Base-by-base conservation (phyloP, 306 rosid species). In the Rosa chinensis region DNA sequence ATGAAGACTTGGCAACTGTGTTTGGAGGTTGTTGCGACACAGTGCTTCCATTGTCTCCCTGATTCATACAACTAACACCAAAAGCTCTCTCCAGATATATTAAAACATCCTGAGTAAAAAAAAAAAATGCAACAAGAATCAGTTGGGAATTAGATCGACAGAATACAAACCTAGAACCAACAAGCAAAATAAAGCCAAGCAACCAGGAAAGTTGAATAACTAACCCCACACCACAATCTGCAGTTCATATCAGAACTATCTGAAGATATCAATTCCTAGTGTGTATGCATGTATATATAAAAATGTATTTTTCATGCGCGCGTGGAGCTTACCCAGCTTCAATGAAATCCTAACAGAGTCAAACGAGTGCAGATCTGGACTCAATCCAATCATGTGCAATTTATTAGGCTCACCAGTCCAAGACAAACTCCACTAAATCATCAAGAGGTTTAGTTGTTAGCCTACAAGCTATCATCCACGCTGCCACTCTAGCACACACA, bases 81-180 rank as follows among this genome's bases (percentile, higher is more conserved):
- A 91, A 93, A 81, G 93, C 88, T 73, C 88, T 96, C 83, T 91
- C 99, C 89, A 96, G 82, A 81, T 93, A 90, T 43, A 89, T 76
- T 82, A 96, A 78, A 66, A 91, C 99, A 82, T 96, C 99, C 99
- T 96, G 87, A 78, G 78, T 63, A 68, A 69, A 66, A 82, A 77
- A 45, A 71, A 70, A 63, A 84, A 83, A 25, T 13, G 32, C 40
- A 43, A 23, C 11, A 21, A 48, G 25, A 50, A 78, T 21, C 39
- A 77, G 48, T 69, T 73, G 80, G 73, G 76, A 80, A 73, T 66
- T 77, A 81, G 76, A 83, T 59, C 67, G 68, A 37, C 32, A 37
- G 25, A 28, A 7, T 28, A 82, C 28, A 83, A 45, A 82, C 28
- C 76, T 68, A 62, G 40, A 20, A 40, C 49, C 49, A 67, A 35